These are phyloP conservation scores for Fistulina hepatica DNA, from an alignment of 1,284 basidiomycete species.

Conservation along the genomic window DNA sequence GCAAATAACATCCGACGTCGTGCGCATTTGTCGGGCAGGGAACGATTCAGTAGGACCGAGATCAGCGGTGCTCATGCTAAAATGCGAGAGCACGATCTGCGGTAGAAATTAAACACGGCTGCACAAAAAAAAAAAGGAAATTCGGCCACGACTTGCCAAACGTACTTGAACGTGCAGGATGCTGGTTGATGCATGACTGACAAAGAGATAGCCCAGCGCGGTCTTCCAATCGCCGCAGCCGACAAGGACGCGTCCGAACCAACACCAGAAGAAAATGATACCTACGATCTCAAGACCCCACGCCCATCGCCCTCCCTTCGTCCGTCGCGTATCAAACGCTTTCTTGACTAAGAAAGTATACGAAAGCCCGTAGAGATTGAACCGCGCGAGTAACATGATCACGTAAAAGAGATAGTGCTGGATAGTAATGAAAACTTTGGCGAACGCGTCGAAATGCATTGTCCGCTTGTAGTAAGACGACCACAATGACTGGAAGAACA, in stretches of 20 bases:
- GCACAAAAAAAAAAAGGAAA: too few relatives aligned
- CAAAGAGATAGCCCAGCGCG: slow-evolving; percentile 58
- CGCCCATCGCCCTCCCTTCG: slow-evolving; percentile 56
- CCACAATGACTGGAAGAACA: slow-evolving; percentile 79
- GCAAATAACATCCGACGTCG: slow-evolving; percentile 93
- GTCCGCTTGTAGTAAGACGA: slow-evolving; percentile 93
- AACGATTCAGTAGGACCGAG: slow-evolving; percentile 89
- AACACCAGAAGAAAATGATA: slow-evolving; percentile 68
- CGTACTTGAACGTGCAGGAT: slow-evolving; percentile 78
- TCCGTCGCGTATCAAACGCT: slow-evolving; percentile 47
- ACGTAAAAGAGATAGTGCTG: slow-evolving; percentile 95
- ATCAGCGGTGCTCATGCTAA: slow-evolving; percentile 90
- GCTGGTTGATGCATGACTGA: slow-evolving; percentile 74
- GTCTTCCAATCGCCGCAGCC: slow-evolving; percentile 60
- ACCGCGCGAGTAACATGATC: slow-evolving; percentile 84
- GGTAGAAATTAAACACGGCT: slow-evolving; percentile 2
- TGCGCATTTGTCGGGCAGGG: slow-evolving; percentile 86
- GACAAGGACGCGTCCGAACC: slow-evolving; percentile 60
- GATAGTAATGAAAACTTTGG: slow-evolving; percentile 57
- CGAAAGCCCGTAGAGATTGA: slow-evolving; percentile 91
- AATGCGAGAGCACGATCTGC: slow-evolving; percentile 96
- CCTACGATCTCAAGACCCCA: slow-evolving; percentile 64
- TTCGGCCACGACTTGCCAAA: slow-evolving; percentile 5
- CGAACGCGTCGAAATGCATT: slow-evolving; percentile 68
- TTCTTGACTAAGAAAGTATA: slow-evolving; percentile 68